Evolutionary conservation across 768 basidiomycete genomes (phyloP).

Genomic region (Xerocomus potaroensis): DNA sequence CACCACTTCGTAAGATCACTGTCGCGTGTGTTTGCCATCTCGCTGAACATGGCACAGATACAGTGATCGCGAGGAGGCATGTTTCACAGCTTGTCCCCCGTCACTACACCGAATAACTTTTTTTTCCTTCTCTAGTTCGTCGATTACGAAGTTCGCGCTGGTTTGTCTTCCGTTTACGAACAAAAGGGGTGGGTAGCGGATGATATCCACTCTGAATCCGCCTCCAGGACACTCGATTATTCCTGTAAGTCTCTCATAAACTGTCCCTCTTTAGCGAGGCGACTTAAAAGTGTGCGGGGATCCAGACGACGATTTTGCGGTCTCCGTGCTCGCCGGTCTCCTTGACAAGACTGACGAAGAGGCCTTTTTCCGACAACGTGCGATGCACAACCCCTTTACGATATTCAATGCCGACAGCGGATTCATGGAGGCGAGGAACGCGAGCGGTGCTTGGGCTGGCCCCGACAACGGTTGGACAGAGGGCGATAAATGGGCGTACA

Average conservation of each 20-base stretch:
- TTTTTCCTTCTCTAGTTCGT: slow-evolving; percentile 53
- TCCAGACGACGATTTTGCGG: slow-evolving; percentile 74
- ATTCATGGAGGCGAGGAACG: slow-evolving; percentile 79
- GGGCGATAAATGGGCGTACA: slow-evolving; percentile 75
- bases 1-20: slow-evolving; percentile 41
- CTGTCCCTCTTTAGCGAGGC: no score
- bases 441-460: slow-evolving; percentile 69
- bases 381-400: slow-evolving; percentile 52
- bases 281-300: neutral
- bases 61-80: slow-evolving; percentile 66
- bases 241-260: slow-evolving; percentile 50
- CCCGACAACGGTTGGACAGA: slow-evolving; percentile 76
- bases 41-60: slow-evolving; percentile 40
- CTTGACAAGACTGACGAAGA: slow-evolving; percentile 50
- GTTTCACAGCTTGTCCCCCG: slow-evolving; percentile 3
- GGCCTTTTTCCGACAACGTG: slow-evolving; percentile 50
- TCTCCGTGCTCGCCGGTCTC: slow-evolving; percentile 54
- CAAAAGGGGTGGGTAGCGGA: slow-evolving; percentile 71
- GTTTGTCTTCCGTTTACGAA: slow-evolving; percentile 65
- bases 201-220: slow-evolving; percentile 76
- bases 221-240: slow-evolving; percentile 74
- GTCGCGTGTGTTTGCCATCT: neutral
- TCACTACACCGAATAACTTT: neutral
- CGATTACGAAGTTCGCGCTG: slow-evolving; percentile 79
- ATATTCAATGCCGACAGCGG: slow-evolving; percentile 64